These are phyloP conservation scores for Physcomitrium patens DNA, from an alignment of 225 moss, liverwort and hornwort species.

Conservation along the genomic window DNA sequence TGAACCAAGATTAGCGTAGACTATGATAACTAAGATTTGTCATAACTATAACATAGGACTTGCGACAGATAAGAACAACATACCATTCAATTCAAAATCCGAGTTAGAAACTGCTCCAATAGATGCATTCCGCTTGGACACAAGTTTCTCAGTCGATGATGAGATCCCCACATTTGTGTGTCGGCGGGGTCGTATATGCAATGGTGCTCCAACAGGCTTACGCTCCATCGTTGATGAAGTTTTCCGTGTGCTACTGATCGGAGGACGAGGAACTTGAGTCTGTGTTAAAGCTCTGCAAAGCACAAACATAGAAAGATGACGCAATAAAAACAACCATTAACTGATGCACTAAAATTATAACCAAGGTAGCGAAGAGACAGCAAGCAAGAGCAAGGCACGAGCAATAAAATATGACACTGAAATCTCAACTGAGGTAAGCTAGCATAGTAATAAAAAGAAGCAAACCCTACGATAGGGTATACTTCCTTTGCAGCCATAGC, in stretches of 20 bases:
- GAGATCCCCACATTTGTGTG: slow-evolving; percentile 34
- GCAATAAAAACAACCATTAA: not conserved
- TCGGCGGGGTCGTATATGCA: slow-evolving; percentile 41
- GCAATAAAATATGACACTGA: not conserved
- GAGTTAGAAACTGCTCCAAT: slow-evolving; percentile 33
- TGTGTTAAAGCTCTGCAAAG: slow-evolving; percentile 40
- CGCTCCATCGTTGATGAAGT: slow-evolving; percentile 38
- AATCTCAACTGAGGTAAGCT: not conserved
- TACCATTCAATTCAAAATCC: slow-evolving; percentile 42
- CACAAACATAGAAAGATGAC: not conserved
- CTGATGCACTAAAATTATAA: slow-evolving; percentile 2
- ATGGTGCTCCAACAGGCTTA: slow-evolving; percentile 35
- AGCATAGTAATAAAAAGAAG: not conserved
- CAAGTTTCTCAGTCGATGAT: slow-evolving; percentile 35
- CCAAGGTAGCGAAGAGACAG: not conserved
- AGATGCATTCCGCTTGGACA: slow-evolving; percentile 33
- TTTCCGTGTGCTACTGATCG: slow-evolving; percentile 37
- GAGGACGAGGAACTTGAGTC: slow-evolving; percentile 52
- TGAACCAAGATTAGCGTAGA: not conserved
- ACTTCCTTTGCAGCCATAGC: not conserved
- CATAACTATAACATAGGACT: not conserved
- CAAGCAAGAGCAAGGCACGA: slow-evolving; percentile 2
- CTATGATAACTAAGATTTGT: not conserved
- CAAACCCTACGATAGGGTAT: slow-evolving; percentile 4
- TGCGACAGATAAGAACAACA: slow-evolving; percentile 10